Base-by-base conservation (phyloP, 305 asterid genomes). In the Fraxinus angustifolia region DNA sequence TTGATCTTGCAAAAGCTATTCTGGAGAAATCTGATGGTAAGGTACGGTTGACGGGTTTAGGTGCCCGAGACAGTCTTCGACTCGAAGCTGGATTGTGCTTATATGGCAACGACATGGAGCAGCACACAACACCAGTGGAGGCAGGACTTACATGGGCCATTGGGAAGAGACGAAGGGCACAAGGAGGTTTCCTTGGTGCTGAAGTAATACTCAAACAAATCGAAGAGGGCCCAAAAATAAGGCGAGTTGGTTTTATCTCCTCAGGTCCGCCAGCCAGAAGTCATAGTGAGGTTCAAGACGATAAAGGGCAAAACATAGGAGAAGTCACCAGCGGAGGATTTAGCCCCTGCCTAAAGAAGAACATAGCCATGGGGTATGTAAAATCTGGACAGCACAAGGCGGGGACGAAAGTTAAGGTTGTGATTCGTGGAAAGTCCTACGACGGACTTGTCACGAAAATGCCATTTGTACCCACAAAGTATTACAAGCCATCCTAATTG, bases 61-160 rank as follows among this genome's bases (percentile, higher is more conserved):
- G 99, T 4, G 99, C 99, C 30, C 90, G 99, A 38, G 99, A 96
- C 95, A 96, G 99, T 79, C 98, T 96, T 62, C 97, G 98, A 14
- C 94, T 96, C 0, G 99, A 96, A 85, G 98, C 99, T 0, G 99
- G 98, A 16, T 68, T 96, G 83, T 94, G 98, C 90, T 84, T 96
- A 81, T 96, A 96, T 36, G 98, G 99, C 58, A 94, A 92, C 21
- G 99, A 96, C 92, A 91, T 96, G 98, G 98, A 94, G 90, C 97
- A 96, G 82, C 98, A 94, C 92, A 92, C 70, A 53, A 90, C 99
- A 2, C 98, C 99, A 0, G 90, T 94, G 0, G 99, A 96, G 81
- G 98, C 99, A 1, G 99, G 99, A 2, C 98, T 96, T 1, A 92
- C 98, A 5, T 96, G 99, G 99, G 99, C 99, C 76, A 84, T 96